Evolutionary conservation across 345 rosid genomes (phyloP).

Genomic region (Bruguiera gymnorhiza): DNA sequence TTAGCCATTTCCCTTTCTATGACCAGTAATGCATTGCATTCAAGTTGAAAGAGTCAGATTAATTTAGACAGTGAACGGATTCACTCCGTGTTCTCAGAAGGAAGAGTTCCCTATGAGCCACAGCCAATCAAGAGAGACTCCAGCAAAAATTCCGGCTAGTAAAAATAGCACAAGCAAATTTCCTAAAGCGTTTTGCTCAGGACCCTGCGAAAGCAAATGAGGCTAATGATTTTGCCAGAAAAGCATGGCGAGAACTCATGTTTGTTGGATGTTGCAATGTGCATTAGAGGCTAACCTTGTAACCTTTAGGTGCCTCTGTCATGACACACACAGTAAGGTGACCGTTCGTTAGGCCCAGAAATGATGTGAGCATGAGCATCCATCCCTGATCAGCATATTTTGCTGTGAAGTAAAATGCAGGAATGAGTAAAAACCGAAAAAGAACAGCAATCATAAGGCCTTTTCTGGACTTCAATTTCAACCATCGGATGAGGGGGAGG

Average conservation of each 20-base stretch:
- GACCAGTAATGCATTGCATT: too few relatives aligned
- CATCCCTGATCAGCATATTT: conserved; percentile 89
- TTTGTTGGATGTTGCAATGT: background rate
- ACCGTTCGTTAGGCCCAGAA: conserved; percentile 75
- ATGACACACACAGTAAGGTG: conserved; percentile 79
- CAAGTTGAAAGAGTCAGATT: too few relatives aligned
- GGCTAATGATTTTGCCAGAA: background rate
- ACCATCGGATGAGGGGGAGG: conserved; percentile 45
- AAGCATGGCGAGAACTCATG: background rate
- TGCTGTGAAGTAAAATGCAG: conserved; percentile 83
- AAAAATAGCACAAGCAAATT: conserved; percentile 66
- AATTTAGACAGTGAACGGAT: too few relatives aligned
- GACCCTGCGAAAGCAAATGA: conserved; percentile 52
- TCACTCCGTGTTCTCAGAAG: background rate
- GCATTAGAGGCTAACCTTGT: conserved; percentile 53
- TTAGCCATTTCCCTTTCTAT: too few relatives aligned
- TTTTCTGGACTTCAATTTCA: conserved; percentile 69
- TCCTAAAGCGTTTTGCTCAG: conserved; percentile 89
- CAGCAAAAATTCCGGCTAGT: conserved; percentile 62
- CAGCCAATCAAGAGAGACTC: conserved; percentile 75
- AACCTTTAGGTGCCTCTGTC: conserved; percentile 78
- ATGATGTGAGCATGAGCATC: conserved; percentile 71
- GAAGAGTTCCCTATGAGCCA: conserved; percentile 59
- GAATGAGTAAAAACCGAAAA: conserved; percentile 60
- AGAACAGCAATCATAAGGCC: conserved; percentile 48